Evolutionary conservation across 441 rosid species (phyloP).

Genomic region (Adansonia madagascariensis): DNA sequence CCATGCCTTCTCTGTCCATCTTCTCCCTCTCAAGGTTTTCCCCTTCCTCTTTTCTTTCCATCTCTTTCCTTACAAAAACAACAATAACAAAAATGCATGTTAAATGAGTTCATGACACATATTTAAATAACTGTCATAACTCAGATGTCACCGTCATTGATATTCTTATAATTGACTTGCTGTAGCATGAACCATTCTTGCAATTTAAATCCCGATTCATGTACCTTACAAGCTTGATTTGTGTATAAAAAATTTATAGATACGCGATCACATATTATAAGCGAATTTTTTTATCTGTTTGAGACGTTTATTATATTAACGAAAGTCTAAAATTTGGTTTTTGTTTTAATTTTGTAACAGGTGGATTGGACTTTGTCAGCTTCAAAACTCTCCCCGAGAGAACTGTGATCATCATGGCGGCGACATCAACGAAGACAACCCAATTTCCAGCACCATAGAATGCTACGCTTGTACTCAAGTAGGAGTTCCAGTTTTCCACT

Average conservation of each 20-base stretch:
- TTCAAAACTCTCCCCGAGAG: conserved; percentile 14
- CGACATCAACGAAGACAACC: conserved; percentile 29
- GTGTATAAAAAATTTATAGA: no score
- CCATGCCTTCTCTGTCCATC: not conserved
- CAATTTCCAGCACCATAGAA: conserved; percentile 39
- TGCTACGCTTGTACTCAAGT: conserved; percentile 75
- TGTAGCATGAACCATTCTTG: no score
- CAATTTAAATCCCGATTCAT: no score
- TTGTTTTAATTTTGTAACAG: conserved; percentile 28
- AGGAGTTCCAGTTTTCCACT: conserved; percentile 70
- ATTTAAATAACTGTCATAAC: no score
- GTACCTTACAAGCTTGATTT: no score
- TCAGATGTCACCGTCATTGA: no score
- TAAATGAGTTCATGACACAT: no score
- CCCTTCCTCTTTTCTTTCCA: no score
- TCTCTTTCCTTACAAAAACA: not conserved
- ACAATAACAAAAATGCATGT: not conserved
- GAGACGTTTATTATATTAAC: not conserved
- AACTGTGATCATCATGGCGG: not conserved
- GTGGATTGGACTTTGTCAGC: conserved; percentile 45
- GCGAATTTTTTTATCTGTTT: no score
- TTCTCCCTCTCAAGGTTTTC: not conserved
- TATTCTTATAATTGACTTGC: no score
- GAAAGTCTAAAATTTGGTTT: no score
- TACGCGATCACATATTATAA: no score